phyloP scores from a whole-genome alignment of 2,329 filamentous ascomycete genomes.

The Rhytidhysteron rufulum region DNA sequence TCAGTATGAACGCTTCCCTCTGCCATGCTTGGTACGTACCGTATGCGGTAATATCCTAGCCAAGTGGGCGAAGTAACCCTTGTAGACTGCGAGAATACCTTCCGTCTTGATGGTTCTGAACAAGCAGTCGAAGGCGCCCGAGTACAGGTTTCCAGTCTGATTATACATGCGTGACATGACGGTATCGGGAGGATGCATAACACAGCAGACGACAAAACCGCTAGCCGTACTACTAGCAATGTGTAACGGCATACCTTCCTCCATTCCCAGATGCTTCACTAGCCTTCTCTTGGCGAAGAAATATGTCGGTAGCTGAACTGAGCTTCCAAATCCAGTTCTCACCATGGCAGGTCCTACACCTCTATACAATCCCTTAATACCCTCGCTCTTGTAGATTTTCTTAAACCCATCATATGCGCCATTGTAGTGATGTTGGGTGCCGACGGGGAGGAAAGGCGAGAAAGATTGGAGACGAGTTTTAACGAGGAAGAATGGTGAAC shows the following conservation, averaged over 20 bases:
- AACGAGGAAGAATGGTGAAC: conserved; percentile 94
- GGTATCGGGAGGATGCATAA: conserved; percentile 99
- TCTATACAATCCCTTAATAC: conserved; percentile 77
- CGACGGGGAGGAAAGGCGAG: conserved; percentile 87
- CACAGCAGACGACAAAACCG: conserved; percentile 92
- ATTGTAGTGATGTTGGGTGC: conserved; percentile 91
- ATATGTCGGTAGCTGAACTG: conserved; percentile 94
- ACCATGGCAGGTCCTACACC: conserved; percentile 94
- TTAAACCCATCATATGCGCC: conserved; percentile 79
- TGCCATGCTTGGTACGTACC: conserved; percentile 36
- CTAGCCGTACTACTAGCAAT: conserved; percentile 83
- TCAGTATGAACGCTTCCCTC: conserved; percentile 14
- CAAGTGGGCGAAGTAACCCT: conserved; percentile 93
- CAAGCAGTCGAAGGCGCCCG: conserved; percentile 86
- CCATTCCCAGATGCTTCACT: conserved; percentile 77
- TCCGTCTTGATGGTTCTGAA: conserved; percentile 88
- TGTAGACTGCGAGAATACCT: conserved; percentile 90
- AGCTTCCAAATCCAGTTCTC: conserved; percentile 90
- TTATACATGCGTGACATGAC: conserved; percentile 99
- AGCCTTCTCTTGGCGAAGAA: conserved; percentile 93
- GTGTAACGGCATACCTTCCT: conserved; percentile 86
- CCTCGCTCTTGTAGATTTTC: conserved; percentile 75
- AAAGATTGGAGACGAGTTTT: conserved; percentile 95
- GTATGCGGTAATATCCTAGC: conserved; percentile 94
- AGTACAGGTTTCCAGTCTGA: conserved; percentile 96